phyloP scores from a whole-genome alignment of 2,329 filamentous ascomycete genomes.

The Cytospora schulzeri region DNA sequence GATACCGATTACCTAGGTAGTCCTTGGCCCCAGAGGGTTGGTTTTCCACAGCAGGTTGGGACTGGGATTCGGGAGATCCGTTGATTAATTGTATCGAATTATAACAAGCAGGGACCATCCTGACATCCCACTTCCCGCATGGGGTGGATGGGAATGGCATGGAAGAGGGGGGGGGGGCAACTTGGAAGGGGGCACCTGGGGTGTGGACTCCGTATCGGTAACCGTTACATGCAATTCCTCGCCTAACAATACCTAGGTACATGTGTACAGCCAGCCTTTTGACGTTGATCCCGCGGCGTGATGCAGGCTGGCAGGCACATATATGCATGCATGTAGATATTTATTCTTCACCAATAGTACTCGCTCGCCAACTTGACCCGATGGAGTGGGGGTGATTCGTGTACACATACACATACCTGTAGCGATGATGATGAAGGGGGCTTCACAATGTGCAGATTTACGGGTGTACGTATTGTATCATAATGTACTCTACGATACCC shows the following conservation, averaged over 20 bases:
- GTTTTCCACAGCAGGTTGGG: too few relatives aligned
- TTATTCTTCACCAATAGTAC: background rate
- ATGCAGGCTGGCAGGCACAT: too few relatives aligned
- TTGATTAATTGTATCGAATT: background rate
- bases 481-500: too few relatives aligned
- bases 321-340: background rate
- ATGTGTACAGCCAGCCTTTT: background rate
- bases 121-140: background rate
- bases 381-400: too few relatives aligned
- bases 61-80: too few relatives aligned
- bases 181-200: too few relatives aligned
- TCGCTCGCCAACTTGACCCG: too few relatives aligned
- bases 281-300: background rate
- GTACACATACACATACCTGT: background rate
- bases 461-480: too few relatives aligned
- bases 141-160: too few relatives aligned
- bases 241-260: background rate
- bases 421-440: too few relatives aligned
- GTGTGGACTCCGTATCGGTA: background rate
- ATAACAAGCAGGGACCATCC: background rate
- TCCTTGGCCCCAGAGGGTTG: background rate
- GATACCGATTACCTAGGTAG: background rate
- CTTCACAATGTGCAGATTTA: too few relatives aligned
- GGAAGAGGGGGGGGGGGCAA: background rate
- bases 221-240: background rate